Evolutionary conservation across 371 early-diverging fungal species (phyloP), one percentile per base, ranked within the genome.

Genomic region (Lichtheimia ramosa): DNA sequence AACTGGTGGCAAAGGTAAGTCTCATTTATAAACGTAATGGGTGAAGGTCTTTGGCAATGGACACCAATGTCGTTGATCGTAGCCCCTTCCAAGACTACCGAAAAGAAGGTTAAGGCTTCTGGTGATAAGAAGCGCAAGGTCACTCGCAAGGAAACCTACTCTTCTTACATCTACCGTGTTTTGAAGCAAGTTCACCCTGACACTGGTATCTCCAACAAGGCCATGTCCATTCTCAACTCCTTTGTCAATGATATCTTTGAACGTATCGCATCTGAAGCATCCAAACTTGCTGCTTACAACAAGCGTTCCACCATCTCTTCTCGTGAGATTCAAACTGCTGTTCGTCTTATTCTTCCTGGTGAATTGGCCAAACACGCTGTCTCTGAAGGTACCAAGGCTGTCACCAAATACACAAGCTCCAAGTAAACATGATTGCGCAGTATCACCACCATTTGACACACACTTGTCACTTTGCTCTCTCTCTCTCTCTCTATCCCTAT

Each of bases 301-400:
- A 95, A 95, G 91, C 86, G 89, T 54, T 91, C 93, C 58, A 96
- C 97, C 82, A 96, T 96, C 83, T 88, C 92, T 58, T 94, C 95
- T 50, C 92, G 97, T 70, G 97, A 96, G 81, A 92, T 96, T 73
- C 96, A 96, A 82, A 95, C 95, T 41, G 88, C 95, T 57, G 95
- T 95, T 56, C 91, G 97, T 66, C 86, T 97, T 54, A 89, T 95
- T 62, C 89, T 96, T 43, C 96, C 97, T 64, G 96, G 97, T 75
- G 97, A 97, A 82, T 84, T 97, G 60, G 93, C 96, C 75, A 95
- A 95, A 88, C 97, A 97, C 83, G 97, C 97, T 73, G 96, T 96
- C 67, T 95, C 96, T 64, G 97, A 96, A 86, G 97, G 96, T 58
- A 95, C 96, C 84, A 97, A 96, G 89, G 95, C 97, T 68, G 94